phyloP scores from a whole-genome alignment of 257 asterid genomes.

The Anisodus acutangulus region DNA sequence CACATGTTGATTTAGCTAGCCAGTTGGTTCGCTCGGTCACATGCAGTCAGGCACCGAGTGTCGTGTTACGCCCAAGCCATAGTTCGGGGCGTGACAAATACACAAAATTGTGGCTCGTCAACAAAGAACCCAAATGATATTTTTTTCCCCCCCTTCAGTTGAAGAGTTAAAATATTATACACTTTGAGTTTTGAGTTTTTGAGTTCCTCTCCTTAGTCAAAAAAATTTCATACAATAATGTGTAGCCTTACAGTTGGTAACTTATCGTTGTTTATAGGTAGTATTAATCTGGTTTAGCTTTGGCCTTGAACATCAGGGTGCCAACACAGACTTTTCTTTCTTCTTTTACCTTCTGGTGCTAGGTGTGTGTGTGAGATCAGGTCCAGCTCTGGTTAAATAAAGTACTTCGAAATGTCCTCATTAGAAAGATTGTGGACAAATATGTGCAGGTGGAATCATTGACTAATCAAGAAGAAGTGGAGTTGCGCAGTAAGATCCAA shows the following conservation, averaged over 20 bases:
- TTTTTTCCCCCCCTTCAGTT: not conserved
- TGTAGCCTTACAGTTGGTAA: not conserved
- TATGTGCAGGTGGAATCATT: slow-evolving; percentile 81
- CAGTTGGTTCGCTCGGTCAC: too few relatives aligned
- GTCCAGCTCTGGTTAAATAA: slow-evolving; percentile 3
- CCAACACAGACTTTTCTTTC: not conserved
- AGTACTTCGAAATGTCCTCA: not conserved
- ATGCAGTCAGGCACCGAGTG: too few relatives aligned
- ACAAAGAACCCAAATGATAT: slow-evolving; percentile 9
- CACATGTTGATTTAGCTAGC: too few relatives aligned
- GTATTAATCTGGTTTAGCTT: slow-evolving; percentile 1
- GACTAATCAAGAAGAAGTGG: slow-evolving; percentile 94
- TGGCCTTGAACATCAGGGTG: slow-evolving; percentile 6
- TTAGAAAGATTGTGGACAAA: not conserved
- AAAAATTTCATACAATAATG: not conserved
- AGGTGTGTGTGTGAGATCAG: not conserved
- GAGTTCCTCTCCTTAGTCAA: not conserved
- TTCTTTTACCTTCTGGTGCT: not conserved
- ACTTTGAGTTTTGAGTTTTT: not conserved
- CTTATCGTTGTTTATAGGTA: not conserved
- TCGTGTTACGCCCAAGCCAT: too few relatives aligned
- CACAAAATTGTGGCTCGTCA: not conserved
- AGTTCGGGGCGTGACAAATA: not conserved
- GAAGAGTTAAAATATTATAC: not conserved
- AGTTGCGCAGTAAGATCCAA: slow-evolving; percentile 88